A percentile compares a stretch with the other conserved stretches of the same genome.
phyloP scores from a whole-genome alignment of 306 rosid genomes.

The Prunus padus region DNA sequence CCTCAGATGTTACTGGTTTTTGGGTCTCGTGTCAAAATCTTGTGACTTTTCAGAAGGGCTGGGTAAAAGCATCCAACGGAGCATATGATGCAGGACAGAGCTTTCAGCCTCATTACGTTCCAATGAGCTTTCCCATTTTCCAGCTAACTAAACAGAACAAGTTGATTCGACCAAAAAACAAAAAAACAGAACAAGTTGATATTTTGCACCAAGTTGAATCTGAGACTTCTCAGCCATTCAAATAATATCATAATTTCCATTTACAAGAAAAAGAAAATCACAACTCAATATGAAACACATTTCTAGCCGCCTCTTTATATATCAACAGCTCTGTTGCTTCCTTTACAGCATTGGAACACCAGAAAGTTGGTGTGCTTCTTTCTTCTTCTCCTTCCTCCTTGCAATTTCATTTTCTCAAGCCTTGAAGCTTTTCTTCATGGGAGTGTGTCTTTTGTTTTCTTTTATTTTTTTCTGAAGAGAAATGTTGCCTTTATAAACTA shows the following conservation, averaged over 20 bases:
- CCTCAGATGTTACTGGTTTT: background rate
- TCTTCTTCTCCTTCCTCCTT: background rate
- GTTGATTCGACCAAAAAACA: background rate
- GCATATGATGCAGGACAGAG: background rate
- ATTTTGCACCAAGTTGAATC: background rate
- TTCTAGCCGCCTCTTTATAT: background rate
- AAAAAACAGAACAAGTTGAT: background rate
- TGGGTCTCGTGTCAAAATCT: background rate
- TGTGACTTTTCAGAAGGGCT: background rate
- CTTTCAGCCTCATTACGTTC: background rate
- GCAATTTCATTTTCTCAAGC: background rate
- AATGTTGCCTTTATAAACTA: background rate
- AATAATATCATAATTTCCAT: background rate
- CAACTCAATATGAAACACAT: background rate
- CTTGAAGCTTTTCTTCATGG: background rate
- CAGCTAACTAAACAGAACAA: too few relatives aligned
- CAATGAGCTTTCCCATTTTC: background rate
- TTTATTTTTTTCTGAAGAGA: background rate
- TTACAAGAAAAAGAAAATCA: background rate
- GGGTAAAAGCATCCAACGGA: background rate
- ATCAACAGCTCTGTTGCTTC: background rate
- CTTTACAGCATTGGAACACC: background rate
- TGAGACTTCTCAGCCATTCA: background rate
- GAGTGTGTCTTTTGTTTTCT: background rate
- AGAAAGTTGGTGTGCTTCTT: conserved; percentile 6